Base-by-base conservation (phyloP, 2,329 filamentous ascomycete species). In the Huntiella savannae region DNA sequence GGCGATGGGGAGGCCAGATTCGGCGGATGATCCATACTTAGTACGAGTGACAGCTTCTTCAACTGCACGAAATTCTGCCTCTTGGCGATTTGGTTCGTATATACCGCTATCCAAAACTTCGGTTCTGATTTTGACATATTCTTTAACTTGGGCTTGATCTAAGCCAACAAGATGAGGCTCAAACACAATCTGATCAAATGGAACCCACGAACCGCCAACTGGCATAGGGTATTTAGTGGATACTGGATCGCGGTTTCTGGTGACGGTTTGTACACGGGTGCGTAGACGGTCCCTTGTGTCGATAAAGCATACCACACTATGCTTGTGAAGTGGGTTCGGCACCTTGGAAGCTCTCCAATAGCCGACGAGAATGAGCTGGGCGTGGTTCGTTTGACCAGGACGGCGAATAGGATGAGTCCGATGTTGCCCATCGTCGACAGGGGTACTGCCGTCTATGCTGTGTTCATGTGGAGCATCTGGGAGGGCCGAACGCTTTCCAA, bases 201-300 rank as follows among this genome's bases (percentile, higher is more conserved):
- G 77, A 17, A 77, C 72, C 74, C 73, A 78, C 55, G 72, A 76
- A 45, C 71, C 73, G 16, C 73, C 73, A 1, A 73, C 70, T 0
- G 73, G 74, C 2, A 70, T 67, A 32, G 71, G 61, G 55, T 65
- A 65, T 22, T 64, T 60, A 36, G 62, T 56, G 4, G 65, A 60
- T 22, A 77, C 61, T 2, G 61, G 54, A 8, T 69, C 63, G 10
- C 71, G 71, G 2, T 59, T 55, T 16, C 68, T 64, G 39, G 67
- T 72, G 42, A 62, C 60, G 6, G 45, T 48, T 28, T 50, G 49
- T 17, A 50, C 46, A 8, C 46, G 41, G 19, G 46, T 47, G 4
- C 49, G 42, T 7, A 50, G 34, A 17, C 49, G 49, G 22, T 48
- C 49, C 22, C 49, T 45, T 5, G 72, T 62, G 50, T 79, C 75